A percentile compares a stretch with the other conserved stretches of the same genome.
phyloP scores from a whole-genome alignment of 2,329 filamentous ascomycete species.

The Ophiostoma ips region DNA sequence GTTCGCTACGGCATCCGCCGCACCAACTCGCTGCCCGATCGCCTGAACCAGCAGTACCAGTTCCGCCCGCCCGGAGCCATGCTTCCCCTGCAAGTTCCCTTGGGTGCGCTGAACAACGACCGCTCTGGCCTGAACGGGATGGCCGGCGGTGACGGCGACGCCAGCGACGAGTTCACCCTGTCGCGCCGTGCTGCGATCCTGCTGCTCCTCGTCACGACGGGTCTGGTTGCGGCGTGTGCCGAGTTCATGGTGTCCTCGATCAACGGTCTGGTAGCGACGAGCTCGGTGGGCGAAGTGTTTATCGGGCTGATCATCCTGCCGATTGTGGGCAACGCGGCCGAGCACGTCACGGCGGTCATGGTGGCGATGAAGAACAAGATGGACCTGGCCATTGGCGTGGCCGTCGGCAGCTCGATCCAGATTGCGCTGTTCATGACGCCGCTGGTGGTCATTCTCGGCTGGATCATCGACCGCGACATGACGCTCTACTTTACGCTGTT shows the following conservation, averaged over 20 bases:
- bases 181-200: conserved; percentile 43
- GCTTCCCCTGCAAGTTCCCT: conserved; percentile 32
- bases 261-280: conserved; percentile 42
- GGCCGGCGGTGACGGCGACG: conserved; percentile 11
- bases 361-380: conserved; percentile 65
- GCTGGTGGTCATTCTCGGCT: conserved; percentile 56
- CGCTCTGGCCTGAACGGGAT: background rate
- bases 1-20: conserved; percentile 54
- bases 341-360: conserved; percentile 54
- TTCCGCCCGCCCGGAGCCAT: conserved; percentile 35
- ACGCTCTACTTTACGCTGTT: conserved; percentile 77
- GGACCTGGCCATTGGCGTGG: conserved; percentile 60
- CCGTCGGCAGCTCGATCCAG: conserved; percentile 57
- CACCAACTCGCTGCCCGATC: conserved; percentile 60
- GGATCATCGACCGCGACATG: conserved; percentile 55
- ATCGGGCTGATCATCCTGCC: conserved; percentile 60
- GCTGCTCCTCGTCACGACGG: conserved; percentile 50
- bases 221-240: conserved; percentile 52
- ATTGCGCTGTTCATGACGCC: conserved; percentile 60
- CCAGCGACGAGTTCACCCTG: conserved; percentile 26
- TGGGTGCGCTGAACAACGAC: conserved; percentile 21
- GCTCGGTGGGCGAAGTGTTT: conserved; percentile 48
- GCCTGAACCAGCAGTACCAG: conserved; percentile 37
- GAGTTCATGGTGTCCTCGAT: conserved; percentile 59
- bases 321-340: conserved; percentile 60